Conservation (phyloP, 2,329 filamentous ascomycete genomes). For the Lomentospora prolificans region DNA sequence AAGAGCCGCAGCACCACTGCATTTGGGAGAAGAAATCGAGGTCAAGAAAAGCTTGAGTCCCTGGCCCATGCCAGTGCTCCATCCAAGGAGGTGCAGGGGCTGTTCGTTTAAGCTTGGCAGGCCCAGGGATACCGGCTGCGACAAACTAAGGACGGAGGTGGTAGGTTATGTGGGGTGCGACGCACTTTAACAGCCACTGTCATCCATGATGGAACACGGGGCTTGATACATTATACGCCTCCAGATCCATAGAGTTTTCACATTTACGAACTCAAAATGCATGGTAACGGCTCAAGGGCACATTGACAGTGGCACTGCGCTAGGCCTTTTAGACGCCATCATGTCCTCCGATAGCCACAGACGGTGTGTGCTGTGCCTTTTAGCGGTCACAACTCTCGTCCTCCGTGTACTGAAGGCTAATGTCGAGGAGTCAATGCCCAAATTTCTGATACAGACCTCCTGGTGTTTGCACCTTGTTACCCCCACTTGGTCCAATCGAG, state of each 20-base stretch:
- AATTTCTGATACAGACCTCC: neutral
- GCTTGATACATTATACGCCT: too few relatives aligned
- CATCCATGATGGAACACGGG: too few relatives aligned
- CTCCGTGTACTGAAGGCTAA: neutral
- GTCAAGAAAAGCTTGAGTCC: slow-evolving; percentile 2
- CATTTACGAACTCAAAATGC: too few relatives aligned
- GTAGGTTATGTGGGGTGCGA: neutral
- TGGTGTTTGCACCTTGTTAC: neutral
- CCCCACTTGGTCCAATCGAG: neutral
- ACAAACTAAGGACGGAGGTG: neutral
- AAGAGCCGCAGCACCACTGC: neutral
- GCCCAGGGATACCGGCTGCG: neutral
- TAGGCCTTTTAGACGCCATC: too few relatives aligned
- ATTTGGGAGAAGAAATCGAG: neutral
- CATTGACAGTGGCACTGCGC: too few relatives aligned
- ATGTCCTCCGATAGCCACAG: too few relatives aligned
- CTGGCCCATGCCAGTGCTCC: neutral
- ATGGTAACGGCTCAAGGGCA: too few relatives aligned
- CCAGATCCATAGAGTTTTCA: too few relatives aligned
- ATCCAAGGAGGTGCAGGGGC: neutral
- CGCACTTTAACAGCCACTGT: neutral
- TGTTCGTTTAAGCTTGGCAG: neutral
- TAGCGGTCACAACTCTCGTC: neutral
- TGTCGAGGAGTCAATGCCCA: neutral
- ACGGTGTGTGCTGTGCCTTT: too few relatives aligned